Evolutionary conservation across 495 filamentous ascomycete species (phyloP), one percentile per base, ranked within the genome.

Genomic region (Margaritispora aquatica): DNA sequence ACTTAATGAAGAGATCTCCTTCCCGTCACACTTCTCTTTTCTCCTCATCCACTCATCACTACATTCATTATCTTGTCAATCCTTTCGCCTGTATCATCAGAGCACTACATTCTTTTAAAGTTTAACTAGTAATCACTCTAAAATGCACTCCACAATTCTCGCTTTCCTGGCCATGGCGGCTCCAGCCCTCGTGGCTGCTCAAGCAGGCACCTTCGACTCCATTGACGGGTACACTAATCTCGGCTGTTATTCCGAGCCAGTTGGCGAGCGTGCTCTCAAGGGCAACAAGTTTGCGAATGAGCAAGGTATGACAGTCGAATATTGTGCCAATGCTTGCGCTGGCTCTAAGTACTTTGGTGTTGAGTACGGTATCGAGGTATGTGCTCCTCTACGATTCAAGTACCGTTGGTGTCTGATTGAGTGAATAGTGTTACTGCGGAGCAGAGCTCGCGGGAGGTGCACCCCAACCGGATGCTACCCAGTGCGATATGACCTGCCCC

Each of bases 211-310:
- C 2, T 44, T 44, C 15, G 38, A 15, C 38, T 3, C 38, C 8
- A n/a, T 44, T 2, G 19, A 8, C 4, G 38, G 38, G 2, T 44
- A 8, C 38, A 44, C 11, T 2, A 15, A 8, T 10, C 22, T 52
- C 13, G 50, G 50, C 58, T 82, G 79, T 66, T 74, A 70, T 57
- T 77, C 73, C 36, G 79, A 82, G 71, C 29, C 21, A 2, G 51
- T 29, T 1, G 26, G 9, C 20, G 27, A 20, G 2, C 26, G 59
- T 26, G 54, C 59, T 0, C 34, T 62, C 10, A 21, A 19, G 24
- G 19, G n/a, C n/a, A n/a, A 21, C 10, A 7, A 23, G 21, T 36
- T 20, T 24, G 27, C 75, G 53, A 75, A 81, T 60, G 64, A 63
- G 13, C 78, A 77, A 75, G 78, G 75, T 1, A 64, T 80, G 17